Base-by-base conservation (phyloP, 108 stramenopile genomes). In the Heterococcus sp. region DNA sequence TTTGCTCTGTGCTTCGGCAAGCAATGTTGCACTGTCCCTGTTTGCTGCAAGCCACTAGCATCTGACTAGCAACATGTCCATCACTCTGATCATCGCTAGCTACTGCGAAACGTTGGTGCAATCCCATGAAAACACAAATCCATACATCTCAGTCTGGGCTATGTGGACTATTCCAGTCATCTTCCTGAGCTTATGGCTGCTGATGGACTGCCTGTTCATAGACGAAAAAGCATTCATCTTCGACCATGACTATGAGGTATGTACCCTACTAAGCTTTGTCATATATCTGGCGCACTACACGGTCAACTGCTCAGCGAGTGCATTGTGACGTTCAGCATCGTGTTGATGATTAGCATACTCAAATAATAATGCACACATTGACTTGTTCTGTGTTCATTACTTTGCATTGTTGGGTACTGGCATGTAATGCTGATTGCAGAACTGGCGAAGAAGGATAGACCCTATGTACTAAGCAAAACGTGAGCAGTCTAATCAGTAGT, bases 381-480 rank as follows among this genome's bases (percentile, higher is more conserved):
- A 27, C 38, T 2, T 39, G 14, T 34, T 27, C 30, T 68, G 21
- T n/a, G 0, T 31, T 0, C 37, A 0, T 2, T 2, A 5, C 27
- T 31, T 2, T 30, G 27, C 32, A 4, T 32, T 26, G 14, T 71
- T 4, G 2, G 2, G 26, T 37, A 0, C 38, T 1, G 34, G 29
- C 27, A 11, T 65, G 14, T 29, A 5, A 2, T 71, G 35, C 32
- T 32, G 3, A n/a, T 3, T 32, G 27, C 79, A 80, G 79, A 80
- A 80, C 79, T 80, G 79, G 79, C 65, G 65, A 35, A 80, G 79
- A 71, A 46, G 79, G 69, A 80, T 72, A 31, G 79, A 80, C 34
- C 79, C 79, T 72, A 80, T 80, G 79, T 80, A 80, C 35, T 80
- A 72, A n/a, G n/a, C n/a, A n/a, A n/a, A n/a, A n/a, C n/a, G n/a